A percentile compares a stretch with the other conserved stretches of the same genome.
Evolutionary conservation across 148 eudicot species (phyloP).

Genomic region (Fallopia convolvulus): DNA sequence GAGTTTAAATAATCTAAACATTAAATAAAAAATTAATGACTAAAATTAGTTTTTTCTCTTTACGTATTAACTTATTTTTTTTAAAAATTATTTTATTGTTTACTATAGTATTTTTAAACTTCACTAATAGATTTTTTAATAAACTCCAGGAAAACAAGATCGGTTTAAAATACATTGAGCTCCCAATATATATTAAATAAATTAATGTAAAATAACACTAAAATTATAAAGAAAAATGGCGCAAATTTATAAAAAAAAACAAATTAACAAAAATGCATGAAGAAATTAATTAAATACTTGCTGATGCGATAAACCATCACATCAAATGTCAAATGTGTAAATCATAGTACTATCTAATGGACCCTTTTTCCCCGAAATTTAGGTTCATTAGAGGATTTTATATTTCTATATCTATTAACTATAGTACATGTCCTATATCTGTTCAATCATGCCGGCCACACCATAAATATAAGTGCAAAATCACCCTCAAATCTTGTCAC

Average conservation of each 20-base stretch:
- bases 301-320: not conserved
- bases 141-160: no score
- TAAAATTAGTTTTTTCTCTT: no score
- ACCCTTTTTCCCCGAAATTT: conserved; percentile 4
- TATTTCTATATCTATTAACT: not conserved
- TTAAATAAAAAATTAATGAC: no score
- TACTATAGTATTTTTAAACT: no score
- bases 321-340: not conserved
- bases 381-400: not conserved
- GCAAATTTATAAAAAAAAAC: not conserved
- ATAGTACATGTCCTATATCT: not conserved
- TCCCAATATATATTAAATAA: not conserved
- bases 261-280: not conserved
- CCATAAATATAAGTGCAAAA: not conserved
- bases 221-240: not conserved
- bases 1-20: no score
- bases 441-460: not conserved
- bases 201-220: not conserved
- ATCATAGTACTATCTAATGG: not conserved
- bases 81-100: no score
- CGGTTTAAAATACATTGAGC: no score
- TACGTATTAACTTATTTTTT: no score
- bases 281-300: not conserved
- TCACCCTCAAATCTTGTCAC: not conserved
- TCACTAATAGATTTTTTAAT: no score